These are phyloP conservation scores for Cladophialophora yegresii DNA, from an alignment of 2,329 filamentous ascomycete genomes.

Conservation along the genomic window DNA sequence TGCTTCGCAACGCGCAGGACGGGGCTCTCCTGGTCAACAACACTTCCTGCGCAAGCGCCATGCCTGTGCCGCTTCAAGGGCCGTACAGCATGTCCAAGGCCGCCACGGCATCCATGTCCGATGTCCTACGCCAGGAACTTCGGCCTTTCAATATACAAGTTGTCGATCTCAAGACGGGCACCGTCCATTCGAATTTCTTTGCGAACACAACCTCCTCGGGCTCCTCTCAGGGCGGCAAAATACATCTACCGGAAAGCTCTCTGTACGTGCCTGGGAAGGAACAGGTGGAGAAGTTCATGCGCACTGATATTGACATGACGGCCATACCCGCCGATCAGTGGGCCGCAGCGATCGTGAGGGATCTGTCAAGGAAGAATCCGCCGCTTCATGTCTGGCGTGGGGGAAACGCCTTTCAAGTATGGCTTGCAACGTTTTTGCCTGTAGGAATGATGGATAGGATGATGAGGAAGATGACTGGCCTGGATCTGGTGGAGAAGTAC, in stretches of 20 bases:
- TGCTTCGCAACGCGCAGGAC: slow-evolving; percentile 51
- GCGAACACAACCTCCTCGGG: slow-evolving; percentile 8
- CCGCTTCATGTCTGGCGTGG: slow-evolving; percentile 28
- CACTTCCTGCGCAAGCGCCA: slow-evolving; percentile 40
- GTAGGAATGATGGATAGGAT: slow-evolving; percentile 19
- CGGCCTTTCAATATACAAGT: slow-evolving; percentile 39
- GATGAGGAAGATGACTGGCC: slow-evolving; percentile 20
- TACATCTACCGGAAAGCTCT: slow-evolving; percentile 8
- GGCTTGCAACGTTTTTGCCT: slow-evolving; percentile 18
- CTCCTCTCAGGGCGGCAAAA: background rate
- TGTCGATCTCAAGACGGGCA: slow-evolving; percentile 37
- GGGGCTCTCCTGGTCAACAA: slow-evolving; percentile 44
- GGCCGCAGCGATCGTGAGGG: slow-evolving; percentile 52
- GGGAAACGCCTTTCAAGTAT: slow-evolving; percentile 10
- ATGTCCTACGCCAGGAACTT: slow-evolving; percentile 45
- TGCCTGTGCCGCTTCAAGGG: slow-evolving; percentile 40
- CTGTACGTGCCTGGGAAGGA: slow-evolving; percentile 21
- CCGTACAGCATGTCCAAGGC: slow-evolving; percentile 42
- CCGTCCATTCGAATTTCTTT: slow-evolving; percentile 31
- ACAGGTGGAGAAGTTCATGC: slow-evolving; percentile 23
- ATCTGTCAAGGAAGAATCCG: slow-evolving; percentile 54
- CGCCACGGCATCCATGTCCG: slow-evolving; percentile 36
- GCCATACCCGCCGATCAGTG: slow-evolving; percentile 14
- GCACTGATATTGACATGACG: slow-evolving; percentile 3
- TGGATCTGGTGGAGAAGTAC: slow-evolving; percentile 20